Base-by-base conservation (phyloP, 2,329 filamentous ascomycete species). In the Didymella glomerata region DNA sequence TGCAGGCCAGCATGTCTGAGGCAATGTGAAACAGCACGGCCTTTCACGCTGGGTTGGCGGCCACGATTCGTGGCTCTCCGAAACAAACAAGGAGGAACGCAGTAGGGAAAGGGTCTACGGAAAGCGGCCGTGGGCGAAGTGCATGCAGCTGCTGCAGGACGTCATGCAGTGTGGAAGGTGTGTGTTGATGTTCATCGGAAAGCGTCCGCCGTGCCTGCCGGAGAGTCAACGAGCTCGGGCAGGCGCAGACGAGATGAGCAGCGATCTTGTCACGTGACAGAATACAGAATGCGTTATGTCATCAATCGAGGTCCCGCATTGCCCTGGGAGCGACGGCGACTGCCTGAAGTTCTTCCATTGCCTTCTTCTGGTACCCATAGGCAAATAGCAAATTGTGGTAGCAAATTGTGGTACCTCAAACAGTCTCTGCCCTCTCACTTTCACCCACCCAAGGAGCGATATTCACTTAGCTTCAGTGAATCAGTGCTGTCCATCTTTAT, bases 281-380 rank as follows among this genome's bases (percentile, higher is more conserved):
- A 14, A 7, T 5, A 36, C 5, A 9, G 1, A 14, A 7, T 5
- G 16, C 13, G 40, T 46, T 56, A 46, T 38, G 51, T 50, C 48
- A 56, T 47, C 46, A 48, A 18, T 27, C 34, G 14, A 16, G 22
- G 55, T 57, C 48, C 55, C 55, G 55, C 57, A 46, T 34, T 41
- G n/a, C 40, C 36, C 9, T 28, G 45, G 9, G 16, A 41, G 25
- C 46, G 57, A 57, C 53, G 45, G 50, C 51, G 25, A 57, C 66
- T 68, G 68, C 66, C 68, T 69, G 54, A 44, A 53, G 34, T 24
- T 49, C 45, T 69, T 69, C 64, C 66, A 71, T 65, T 61, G 60
- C 65, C 65, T 70, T 65, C 63, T 56, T 48, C 48, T 44, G 36
- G 36, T 46, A 54, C 50, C 51, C 44, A 45, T 47, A 25, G 46